Evolutionary conservation across 2,329 filamentous ascomycete species (phyloP).

Genomic region (Colletotrichum sp.): DNA sequence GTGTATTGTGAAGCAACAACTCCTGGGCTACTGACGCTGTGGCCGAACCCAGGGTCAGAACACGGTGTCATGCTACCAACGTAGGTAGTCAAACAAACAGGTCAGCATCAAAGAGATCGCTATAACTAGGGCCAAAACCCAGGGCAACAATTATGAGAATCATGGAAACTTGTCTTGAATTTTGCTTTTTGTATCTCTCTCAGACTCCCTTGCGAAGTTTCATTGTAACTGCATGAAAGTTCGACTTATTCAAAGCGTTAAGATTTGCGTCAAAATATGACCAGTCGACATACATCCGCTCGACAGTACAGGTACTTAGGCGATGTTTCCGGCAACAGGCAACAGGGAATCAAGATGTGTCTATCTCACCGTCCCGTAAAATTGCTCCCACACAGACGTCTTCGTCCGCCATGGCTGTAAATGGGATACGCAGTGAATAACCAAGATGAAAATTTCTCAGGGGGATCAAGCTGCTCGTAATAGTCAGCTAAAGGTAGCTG

Average conservation of each 20-base stretch:
- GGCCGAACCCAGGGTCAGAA: not conserved
- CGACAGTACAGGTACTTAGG: not conserved
- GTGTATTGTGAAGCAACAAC: not conserved
- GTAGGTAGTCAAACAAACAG: not conserved
- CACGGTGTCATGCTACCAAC: not conserved
- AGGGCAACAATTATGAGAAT: too few species aligned
- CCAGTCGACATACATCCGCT: not conserved
- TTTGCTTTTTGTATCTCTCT: not conserved
- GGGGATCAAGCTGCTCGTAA: not conserved
- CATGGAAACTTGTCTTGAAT: not conserved
- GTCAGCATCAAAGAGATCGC: not conserved
- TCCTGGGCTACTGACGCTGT: not conserved
- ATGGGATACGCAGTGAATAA: fast-evolving
- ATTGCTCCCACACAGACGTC: not conserved
- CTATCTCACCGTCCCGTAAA: too few species aligned
- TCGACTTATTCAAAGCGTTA: not conserved
- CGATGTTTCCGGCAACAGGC: not conserved
- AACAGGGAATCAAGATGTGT: not conserved
- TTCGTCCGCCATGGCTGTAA: not conserved
- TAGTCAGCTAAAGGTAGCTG: not conserved
- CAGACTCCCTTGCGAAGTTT: not conserved
- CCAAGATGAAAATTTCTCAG: fast-evolving
- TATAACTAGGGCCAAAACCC: too few species aligned
- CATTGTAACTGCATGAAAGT: not conserved
- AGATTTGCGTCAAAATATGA: not conserved